Percentiles rank a stretch among this genome's conserved stretches.
Conservation (phyloP, 768 basidiomycete species). For the Pisolithus tinctorius region DNA sequence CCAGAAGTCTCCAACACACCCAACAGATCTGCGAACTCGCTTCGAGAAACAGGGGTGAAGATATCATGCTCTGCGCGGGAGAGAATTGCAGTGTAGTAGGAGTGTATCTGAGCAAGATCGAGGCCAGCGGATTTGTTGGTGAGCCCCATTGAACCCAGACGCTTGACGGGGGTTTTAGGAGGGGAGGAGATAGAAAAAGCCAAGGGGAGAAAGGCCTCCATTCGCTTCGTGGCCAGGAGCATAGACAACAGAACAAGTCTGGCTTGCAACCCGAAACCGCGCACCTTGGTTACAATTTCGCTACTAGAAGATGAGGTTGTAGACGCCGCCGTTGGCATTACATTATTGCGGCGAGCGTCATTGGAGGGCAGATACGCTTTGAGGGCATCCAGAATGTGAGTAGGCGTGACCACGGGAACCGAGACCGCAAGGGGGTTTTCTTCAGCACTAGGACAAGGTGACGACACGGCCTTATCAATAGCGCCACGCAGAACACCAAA, state of each 20-base stretch:
- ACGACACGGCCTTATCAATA: slow-evolving; percentile 58
- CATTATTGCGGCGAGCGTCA: slow-evolving; percentile 7
- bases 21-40: slow-evolving; percentile 69
- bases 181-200: slow-evolving; percentile 29
- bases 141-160: slow-evolving; percentile 33
- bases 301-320: slow-evolving; percentile 34
- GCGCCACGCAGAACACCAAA: slow-evolving; percentile 78
- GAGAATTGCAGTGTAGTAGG: slow-evolving; percentile 57
- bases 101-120: slow-evolving; percentile 55
- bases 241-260: slow-evolving; percentile 62
- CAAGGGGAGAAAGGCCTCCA: slow-evolving; percentile 50
- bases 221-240: slow-evolving; percentile 57
- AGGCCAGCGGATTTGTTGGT: slow-evolving; percentile 31
- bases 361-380: slow-evolving; percentile 58
- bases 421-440: slow-evolving; percentile 26
- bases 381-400: slow-evolving; percentile 66
- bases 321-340: slow-evolving; percentile 5
- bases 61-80: slow-evolving; percentile 46
- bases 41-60: slow-evolving; percentile 62
- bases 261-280: slow-evolving; percentile 65
- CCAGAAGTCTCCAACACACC: slow-evolving; percentile 71
- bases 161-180: slow-evolving; percentile 45
- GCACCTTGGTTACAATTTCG: slow-evolving; percentile 61
- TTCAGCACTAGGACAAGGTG: slow-evolving; percentile 10
- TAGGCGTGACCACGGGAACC: slow-evolving; percentile 48